Evolutionary conservation across 192 early-diverging fungal species (phyloP).

Genomic region (Backusella psychrophila): DNA sequence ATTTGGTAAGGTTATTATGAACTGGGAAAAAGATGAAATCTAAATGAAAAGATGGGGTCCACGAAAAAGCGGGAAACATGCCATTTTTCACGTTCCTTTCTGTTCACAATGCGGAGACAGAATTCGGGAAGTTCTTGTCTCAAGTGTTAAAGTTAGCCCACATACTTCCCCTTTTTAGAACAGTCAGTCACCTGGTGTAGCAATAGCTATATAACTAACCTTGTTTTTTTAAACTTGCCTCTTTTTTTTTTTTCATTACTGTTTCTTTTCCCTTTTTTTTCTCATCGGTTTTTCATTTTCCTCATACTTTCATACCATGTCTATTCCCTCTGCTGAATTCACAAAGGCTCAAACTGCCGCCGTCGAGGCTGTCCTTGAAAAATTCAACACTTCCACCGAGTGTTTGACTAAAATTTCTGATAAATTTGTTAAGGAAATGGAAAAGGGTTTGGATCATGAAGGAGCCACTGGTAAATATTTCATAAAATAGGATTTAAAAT

Average conservation of each 20-base stretch:
- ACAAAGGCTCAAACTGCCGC: neutral
- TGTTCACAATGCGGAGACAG: neutral
- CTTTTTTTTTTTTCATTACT: neutral
- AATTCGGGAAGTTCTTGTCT: constrained; percentile 2
- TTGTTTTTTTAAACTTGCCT: neutral
- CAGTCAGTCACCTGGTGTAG: constrained; percentile 5
- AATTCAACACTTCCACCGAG: constrained; percentile 7
- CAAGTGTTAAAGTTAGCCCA: neutral
- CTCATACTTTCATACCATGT: neutral
- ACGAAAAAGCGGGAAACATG: constrained; percentile 8
- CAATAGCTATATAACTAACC: neutral
- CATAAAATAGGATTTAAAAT: neutral
- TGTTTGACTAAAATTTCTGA: constrained; percentile 15
- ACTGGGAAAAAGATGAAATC: neutral
- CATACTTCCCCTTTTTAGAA: neutral
- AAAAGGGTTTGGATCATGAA: constrained; percentile 26
- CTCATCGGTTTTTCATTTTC: neutral
- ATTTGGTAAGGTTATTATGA: neutral
- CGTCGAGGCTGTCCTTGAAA: neutral
- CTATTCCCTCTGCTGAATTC: neutral
- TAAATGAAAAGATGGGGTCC: constrained; percentile 6
- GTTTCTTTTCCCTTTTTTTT: neutral
- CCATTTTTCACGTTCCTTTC: constrained; percentile 6
- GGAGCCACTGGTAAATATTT: constrained; percentile 19
- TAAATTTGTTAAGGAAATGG: constrained; percentile 33